Base-by-base conservation (phyloP, 495 filamentous ascomycete species). In the Aspergillus mulundensis region DNA sequence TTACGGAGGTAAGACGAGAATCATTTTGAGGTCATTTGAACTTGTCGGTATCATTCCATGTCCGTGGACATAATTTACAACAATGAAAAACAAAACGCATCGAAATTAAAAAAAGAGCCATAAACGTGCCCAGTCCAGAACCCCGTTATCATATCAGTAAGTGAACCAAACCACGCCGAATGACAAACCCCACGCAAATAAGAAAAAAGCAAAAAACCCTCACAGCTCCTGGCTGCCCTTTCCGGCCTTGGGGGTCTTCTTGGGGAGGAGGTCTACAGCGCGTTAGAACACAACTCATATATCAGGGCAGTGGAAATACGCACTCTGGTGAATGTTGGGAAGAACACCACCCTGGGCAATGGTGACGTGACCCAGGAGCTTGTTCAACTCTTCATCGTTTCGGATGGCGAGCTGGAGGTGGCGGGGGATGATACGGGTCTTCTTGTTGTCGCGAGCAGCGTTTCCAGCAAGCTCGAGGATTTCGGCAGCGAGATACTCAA, bases 301-400 rank as follows among this genome's bases (percentile, higher is more conserved):
- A 16, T 10, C 30, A 49, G 38, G 8, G 7, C 5, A 40, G n/a
- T 36, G 48, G 3, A 12, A 38, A 60, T 53, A 83, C 91, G 62
- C 83, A 96, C 91, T 97, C 76, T 95, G 90, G 82, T 97, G 91
- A 61, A 96, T 95, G 84, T 96, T 96, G 72, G 94, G 94, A 52
- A 98, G 83, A 61, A 98, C 94, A 96, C 94, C 94, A 80, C 94
- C 94, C 79, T 97, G 94, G 68, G 94, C 94, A 67, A 98, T 98
- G 71, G 94, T 98, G 79, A 97, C 94, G 71, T 97, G 94, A 54
- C 94, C 94, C 52, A 98, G 82, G 46, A 98, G 91, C 84, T 98
- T 98, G 88, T 98, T 97, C 90, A 98, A 76, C 76, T 98, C 94
- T 85, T 98, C 92, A 76, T 98, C 94, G 77, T 97, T 97, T 64